Evolutionary conservation across 2,329 filamentous ascomycete species (phyloP).

Genomic region (Tothia fuscella): DNA sequence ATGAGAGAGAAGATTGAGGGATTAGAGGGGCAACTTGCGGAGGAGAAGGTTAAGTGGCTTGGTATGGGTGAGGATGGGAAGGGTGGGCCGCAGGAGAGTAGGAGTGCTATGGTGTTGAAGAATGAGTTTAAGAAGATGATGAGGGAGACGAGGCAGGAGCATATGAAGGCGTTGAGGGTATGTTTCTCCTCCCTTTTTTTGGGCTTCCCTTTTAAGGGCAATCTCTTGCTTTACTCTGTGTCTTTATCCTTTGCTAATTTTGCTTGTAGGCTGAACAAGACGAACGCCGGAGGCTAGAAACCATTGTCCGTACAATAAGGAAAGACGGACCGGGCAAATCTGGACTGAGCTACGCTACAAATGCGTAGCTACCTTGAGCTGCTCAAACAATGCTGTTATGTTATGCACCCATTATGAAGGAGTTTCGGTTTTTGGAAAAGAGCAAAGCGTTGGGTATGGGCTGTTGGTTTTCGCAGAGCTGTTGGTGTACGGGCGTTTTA

Average conservation of each 20-base stretch:
- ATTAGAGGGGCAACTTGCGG: constrained; percentile 51
- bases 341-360: constrained; percentile 20
- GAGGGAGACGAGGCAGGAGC: constrained; percentile 57
- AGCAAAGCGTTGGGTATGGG: too few species aligned
- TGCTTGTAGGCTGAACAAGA: constrained; percentile 53
- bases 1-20: constrained; percentile 51
- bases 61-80: constrained; percentile 45
- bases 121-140: constrained; percentile 75
- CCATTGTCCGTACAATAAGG: constrained; percentile 43
- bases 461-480: too few species aligned
- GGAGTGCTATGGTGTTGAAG: constrained; percentile 54
- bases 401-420: too few species aligned
- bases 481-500: too few species aligned
- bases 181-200: constrained; percentile 19
- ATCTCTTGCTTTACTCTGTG: not conserved
- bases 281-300: constrained; percentile 55
- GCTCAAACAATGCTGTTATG: too few species aligned
- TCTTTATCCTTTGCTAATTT: constrained; percentile 15
- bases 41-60: constrained; percentile 56
- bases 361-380: too few species aligned
- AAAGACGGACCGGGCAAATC: constrained; percentile 26
- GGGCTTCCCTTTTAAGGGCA: constrained; percentile 7
- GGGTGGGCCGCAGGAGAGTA: constrained; percentile 18
- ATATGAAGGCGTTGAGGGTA: constrained; percentile 52
- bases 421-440: too few species aligned